Conservation (phyloP, 2,329 filamentous ascomycete species). For the Sarocladium kiliense region DNA sequence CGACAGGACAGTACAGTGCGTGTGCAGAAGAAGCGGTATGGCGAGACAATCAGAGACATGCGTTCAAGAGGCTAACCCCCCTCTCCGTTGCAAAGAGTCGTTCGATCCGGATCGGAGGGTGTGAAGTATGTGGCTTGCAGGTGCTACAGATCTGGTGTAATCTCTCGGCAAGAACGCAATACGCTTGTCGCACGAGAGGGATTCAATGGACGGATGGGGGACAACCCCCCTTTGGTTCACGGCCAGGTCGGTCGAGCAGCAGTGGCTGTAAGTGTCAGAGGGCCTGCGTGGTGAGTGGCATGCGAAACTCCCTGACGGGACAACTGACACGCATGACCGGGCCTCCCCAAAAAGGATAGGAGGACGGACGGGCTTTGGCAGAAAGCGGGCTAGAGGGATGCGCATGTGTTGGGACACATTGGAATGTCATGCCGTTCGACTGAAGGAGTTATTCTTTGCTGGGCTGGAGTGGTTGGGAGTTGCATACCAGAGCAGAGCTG, state of each 20-base stretch:
- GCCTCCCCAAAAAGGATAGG: not conserved
- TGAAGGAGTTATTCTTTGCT: too few relatives aligned
- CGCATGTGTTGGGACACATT: not conserved
- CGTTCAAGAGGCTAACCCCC: too few relatives aligned
- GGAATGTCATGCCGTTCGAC: conserved; percentile 1
- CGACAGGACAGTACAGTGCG: too few relatives aligned
- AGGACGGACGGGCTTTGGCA: too few relatives aligned
- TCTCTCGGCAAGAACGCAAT: conserved; percentile 6
- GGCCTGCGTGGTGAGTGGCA: too few relatives aligned
- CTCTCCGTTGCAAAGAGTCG: not conserved
- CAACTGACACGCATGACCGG: not conserved
- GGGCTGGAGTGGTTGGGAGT: not conserved
- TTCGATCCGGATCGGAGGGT: too few relatives aligned
- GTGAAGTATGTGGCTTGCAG: too few relatives aligned
- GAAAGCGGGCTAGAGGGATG: not conserved
- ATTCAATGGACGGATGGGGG: too few relatives aligned
- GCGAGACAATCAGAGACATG: too few relatives aligned
- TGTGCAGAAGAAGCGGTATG: not conserved
- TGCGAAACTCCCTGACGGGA: not conserved
- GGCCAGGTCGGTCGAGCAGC: too few relatives aligned
- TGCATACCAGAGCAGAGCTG: conserved; percentile 2
- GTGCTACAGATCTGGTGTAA: conserved; percentile 6
- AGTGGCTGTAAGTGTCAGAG: too few relatives aligned
- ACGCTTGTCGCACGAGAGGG: not conserved
- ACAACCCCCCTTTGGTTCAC: too few relatives aligned